Base-by-base conservation (phyloP, 2,329 filamentous ascomycete species). In the Sordariomycetes sp. region DNA sequence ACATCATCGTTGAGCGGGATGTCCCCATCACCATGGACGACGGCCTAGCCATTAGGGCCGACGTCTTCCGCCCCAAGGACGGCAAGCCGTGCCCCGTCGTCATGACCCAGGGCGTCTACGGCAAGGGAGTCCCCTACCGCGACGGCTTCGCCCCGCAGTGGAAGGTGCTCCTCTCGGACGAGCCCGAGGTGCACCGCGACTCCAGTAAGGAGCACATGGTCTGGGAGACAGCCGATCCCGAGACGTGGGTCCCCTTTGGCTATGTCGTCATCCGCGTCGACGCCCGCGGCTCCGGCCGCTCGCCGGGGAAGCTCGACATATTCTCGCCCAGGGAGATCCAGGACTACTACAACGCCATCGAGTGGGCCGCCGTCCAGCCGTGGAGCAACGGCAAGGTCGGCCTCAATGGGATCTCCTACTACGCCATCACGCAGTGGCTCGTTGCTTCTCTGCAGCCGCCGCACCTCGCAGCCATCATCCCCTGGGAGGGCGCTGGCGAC, bases 171-270 rank as follows among this genome's bases (percentile, higher is more conserved):
- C 28, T 32, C 28, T 32, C 28, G 28, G 28, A 32, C 28, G 8
- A 32, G 28, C 28, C 28, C 4, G 28, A 32, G 28, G 28, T 32
- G 28, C 28, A 32, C 8, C 28, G 28, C 4, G 28, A 8, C 8
- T 32, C 28, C 28, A 32, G 28, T 8, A 32, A 32, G 28, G 28
- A 32, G 28, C 76, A 82, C 63, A 80, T 78, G 0, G 74, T 77
- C 2, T 83, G 79, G 79, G 79, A 82, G 64, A 82, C 78, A 0
- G 80, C 79, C 0, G 78, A 81, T 52, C 79, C 80, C 0, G 72
- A 68, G 1, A 82, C 72, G 66, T 83, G 80, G 80, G 81, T 78
- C 0, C 59, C 60, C 1, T 66, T 79, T 28, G 79, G 76, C 10
- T 82, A 82, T 61, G 79, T 72, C 1, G 66, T 83, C 1, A 75